These are phyloP conservation scores for Stentor roeselii DNA, from an alignment of 73 alveolate genomes.

Conservation along the genomic window DNA sequence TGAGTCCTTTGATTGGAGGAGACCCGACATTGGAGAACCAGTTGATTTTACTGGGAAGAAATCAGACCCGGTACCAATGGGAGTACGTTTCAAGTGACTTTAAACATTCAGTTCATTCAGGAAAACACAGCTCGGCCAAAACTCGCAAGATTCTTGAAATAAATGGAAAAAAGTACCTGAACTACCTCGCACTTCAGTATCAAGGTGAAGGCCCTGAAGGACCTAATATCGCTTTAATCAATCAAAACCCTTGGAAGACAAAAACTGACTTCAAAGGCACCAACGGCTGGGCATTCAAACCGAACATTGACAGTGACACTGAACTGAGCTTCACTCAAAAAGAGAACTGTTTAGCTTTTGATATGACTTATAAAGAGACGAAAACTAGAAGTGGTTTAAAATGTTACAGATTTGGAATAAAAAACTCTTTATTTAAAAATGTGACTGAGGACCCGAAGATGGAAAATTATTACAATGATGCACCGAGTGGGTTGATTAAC, in stretches of 20 bases:
- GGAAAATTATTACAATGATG: not conserved
- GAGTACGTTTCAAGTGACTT: not conserved
- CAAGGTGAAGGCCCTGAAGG: not conserved
- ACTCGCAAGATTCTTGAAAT: not conserved
- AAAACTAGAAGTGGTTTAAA: not conserved
- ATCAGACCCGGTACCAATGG: not conserved
- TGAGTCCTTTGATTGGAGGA: slow-evolving; percentile 25
- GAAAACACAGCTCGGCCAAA: not conserved
- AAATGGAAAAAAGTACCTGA: not conserved
- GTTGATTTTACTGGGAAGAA: not conserved
- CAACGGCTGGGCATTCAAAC: not conserved
- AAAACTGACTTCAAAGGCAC: not conserved
- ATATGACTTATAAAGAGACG: not conserved
- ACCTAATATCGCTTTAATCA: not conserved
- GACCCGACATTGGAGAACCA: not conserved
- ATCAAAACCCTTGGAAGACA: not conserved
- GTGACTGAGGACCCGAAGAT: not conserved
- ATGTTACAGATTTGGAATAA: not conserved
- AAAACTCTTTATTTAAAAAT: not conserved
- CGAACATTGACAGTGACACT: not conserved
- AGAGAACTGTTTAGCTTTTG: too few relatives aligned
- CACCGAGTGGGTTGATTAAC: not conserved
- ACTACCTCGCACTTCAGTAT: not conserved
- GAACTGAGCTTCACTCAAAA: not conserved
- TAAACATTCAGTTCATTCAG: not conserved